phyloP scores from a whole-genome alignment of 768 basidiomycete genomes.

The Rubroboletus satanas region DNA sequence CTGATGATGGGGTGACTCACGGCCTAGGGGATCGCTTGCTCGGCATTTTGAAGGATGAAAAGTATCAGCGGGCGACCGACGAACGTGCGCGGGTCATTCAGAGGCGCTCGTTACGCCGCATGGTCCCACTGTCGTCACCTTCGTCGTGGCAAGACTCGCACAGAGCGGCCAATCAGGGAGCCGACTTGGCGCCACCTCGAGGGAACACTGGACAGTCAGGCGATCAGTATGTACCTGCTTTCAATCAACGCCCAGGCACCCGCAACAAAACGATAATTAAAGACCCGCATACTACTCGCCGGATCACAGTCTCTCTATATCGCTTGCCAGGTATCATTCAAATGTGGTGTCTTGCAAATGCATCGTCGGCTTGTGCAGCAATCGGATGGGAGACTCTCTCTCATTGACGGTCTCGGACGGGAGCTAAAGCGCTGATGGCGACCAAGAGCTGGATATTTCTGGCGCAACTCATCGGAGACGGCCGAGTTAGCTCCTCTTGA shows the following conservation, averaged over 20 bases:
- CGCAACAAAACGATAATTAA: no score
- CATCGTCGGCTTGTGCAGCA: neutral
- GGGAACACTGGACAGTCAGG: neutral
- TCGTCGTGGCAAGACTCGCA: neutral
- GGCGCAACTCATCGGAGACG: no score
- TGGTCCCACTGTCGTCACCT: neutral
- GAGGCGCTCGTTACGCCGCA: neutral
- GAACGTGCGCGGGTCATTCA: conserved; percentile 4
- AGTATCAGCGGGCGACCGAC: neutral
- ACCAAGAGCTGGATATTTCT: neutral
- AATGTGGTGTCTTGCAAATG: neutral
- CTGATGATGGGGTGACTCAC: neutral
- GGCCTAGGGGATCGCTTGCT: no score
- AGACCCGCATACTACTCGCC: no score
- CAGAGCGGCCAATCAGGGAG: neutral
- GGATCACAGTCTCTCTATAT: neutral
- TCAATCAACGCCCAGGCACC: no score
- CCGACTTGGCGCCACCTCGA: neutral
- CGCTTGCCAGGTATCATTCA: neutral
- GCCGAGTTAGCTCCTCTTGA: neutral
- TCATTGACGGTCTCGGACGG: no score
- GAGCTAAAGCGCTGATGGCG: neutral
- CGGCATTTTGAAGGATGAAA: neutral
- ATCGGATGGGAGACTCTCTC: neutral
- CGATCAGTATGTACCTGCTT: neutral